Percentiles rank a stretch among this genome's conserved stretches.
Evolutionary conservation across 1,284 basidiomycete genomes (phyloP).

Genomic region (Boletus calvinii): DNA sequence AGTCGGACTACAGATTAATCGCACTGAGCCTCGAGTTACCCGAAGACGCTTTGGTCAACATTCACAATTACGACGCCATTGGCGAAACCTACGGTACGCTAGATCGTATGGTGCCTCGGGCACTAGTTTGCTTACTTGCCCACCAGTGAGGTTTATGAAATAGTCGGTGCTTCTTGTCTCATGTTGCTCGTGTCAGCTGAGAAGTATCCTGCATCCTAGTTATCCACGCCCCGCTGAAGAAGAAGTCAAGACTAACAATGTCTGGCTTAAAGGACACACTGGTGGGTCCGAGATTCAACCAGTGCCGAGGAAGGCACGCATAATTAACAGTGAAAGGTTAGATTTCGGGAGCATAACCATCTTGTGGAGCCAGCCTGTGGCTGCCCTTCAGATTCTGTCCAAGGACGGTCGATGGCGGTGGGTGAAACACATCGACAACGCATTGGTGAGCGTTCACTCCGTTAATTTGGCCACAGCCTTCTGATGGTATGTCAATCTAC

Average conservation of each 20-base stretch:
- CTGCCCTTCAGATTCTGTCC: slow-evolving; percentile 55
- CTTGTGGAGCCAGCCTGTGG: slow-evolving; percentile 60
- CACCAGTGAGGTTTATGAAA: slow-evolving; percentile 47
- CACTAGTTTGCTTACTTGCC: slow-evolving; percentile 10
- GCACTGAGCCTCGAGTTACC: slow-evolving; percentile 60
- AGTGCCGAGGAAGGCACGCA: no score
- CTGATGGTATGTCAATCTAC: slow-evolving; percentile 8
- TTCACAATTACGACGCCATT: slow-evolving; percentile 46
- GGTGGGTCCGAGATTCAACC: slow-evolving; percentile 35
- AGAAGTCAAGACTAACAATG: slow-evolving; percentile 51
- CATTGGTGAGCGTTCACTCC: slow-evolving; percentile 40
- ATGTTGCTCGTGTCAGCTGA: neutral
- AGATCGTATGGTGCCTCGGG: neutral
- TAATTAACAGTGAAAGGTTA: slow-evolving; percentile 20
- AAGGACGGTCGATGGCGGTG: slow-evolving; percentile 56
- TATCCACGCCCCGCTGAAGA: slow-evolving; percentile 51
- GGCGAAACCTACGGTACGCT: slow-evolving; percentile 48
- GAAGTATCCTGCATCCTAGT: slow-evolving; percentile 21
- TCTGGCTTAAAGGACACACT: slow-evolving; percentile 64
- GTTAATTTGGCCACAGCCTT: neutral
- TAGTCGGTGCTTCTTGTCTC: slow-evolving; percentile 32
- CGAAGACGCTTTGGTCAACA: slow-evolving; percentile 52
- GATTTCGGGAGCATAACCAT: slow-evolving; percentile 61
- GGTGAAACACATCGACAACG: slow-evolving; percentile 59
- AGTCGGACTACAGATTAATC: slow-evolving; percentile 41